phyloP scores from a whole-genome alignment of 768 basidiomycete species.

The Obba rivulosa region DNA sequence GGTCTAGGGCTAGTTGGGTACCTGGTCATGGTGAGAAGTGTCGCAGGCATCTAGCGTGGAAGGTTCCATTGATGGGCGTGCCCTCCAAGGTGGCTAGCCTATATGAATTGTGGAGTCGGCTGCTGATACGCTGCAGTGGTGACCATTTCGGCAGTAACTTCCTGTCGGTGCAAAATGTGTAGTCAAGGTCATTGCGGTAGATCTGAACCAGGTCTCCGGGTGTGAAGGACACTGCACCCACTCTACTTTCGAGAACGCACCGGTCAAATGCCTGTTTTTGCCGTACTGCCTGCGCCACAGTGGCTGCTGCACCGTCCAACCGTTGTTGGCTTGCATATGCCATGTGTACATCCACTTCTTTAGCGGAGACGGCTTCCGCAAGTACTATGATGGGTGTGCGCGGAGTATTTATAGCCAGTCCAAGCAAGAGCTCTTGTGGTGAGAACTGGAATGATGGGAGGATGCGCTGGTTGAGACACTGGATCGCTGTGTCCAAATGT shows the following conservation, averaged over 20 bases:
- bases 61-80: neutral
- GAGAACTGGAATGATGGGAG: constrained; percentile 16
- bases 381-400: neutral
- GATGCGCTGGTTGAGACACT: constrained; percentile 12
- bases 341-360: constrained; percentile 19
- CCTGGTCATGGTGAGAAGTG: neutral
- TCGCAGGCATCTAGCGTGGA: neutral
- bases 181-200: constrained; percentile 20
- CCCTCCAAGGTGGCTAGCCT: neutral
- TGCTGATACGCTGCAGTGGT: constrained; percentile 10
- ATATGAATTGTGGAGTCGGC: neutral
- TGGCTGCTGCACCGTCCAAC: constrained; percentile 23
- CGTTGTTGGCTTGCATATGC: constrained; percentile 26
- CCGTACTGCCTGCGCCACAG: constrained; percentile 16
- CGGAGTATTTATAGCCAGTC: constrained; percentile 24
- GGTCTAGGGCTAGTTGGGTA: neutral
- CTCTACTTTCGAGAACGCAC: constrained; percentile 7
- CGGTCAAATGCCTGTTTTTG: constrained; percentile 19
- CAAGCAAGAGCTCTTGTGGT: constrained; percentile 30
- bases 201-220: constrained; percentile 28
- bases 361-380: neutral
- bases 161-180: constrained; percentile 21
- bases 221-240: constrained; percentile 21
- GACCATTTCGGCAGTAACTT: constrained; percentile 31
- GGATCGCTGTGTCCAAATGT: constrained; percentile 25